Base-by-base conservation (phyloP, 2,329 filamentous ascomycete genomes). In the Alternaria hordeiaustralica region DNA sequence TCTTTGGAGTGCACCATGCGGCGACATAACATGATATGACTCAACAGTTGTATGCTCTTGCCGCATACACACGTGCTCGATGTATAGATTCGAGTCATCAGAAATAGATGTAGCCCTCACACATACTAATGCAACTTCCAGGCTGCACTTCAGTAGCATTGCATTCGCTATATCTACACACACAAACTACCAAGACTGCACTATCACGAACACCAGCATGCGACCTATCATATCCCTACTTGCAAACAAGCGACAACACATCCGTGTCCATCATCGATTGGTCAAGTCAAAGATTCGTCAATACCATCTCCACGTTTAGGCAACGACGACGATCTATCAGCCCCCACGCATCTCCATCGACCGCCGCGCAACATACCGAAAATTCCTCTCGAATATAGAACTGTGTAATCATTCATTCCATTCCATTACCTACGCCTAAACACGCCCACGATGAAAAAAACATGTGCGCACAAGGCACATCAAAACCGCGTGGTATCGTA, bases 1-100 rank as follows among this genome's bases (percentile, higher is more conserved):
- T 96, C 95, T 70, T 90, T 89, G 0, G 96, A 98, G 78, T 99
- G 96, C 4, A 98, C 30, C 3, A 36, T 15, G 30, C 6, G 4
- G 30, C 30, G 30, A 36, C 30, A 36, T 36, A 15, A 15, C 6
- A 15, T 15, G 13, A 33, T 33, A 36, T 36, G 12, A 36, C 30
- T 36, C 30, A 13, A 36, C 13, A 36, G 7, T 15, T 36, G 6
- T 15, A 36, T 41, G 2, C 15, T 18, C 15, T n/a, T 18, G 33
- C 33, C 9, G 33, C 33, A 41, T 41, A 41, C 33, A 41, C 8
- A n/a, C 33, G 8, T 41, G 15, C 8, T 5, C 0, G 4, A 1
- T 10, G 8, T 41, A 1, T 5, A 41, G 9, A 41, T 10, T 41
- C 15, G 15, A 41, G 33, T 41, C 15, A 41, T 5, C 4, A 41